Percentiles rank a stretch among this genome's conserved stretches.
Evolutionary conservation across 371 early-diverging fungal species (phyloP).

Genomic region (Nematocida minor): DNA sequence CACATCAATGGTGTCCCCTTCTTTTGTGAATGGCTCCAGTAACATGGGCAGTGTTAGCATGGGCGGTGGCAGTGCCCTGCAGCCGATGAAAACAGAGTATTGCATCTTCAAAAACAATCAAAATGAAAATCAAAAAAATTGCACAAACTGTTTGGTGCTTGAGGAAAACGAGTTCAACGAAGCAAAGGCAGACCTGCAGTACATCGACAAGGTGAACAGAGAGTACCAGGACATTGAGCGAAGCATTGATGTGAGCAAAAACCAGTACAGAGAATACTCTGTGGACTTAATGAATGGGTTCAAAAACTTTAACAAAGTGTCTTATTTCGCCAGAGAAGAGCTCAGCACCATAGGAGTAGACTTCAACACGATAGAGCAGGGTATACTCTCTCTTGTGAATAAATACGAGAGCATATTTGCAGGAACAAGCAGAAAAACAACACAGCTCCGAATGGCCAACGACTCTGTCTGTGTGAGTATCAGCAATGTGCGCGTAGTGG

Average conservation of each 20-base stretch:
- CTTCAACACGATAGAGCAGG: neutral
- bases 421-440: neutral
- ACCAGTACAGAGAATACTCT: neutral
- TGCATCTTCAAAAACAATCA: slow-evolving; percentile 19
- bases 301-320: neutral
- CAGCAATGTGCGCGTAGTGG: neutral
- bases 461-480: slow-evolving; percentile 37
- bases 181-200: slow-evolving; percentile 11
- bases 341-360: neutral
- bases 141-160: neutral
- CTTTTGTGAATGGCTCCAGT: too few relatives aligned
- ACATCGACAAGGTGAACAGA: slow-evolving; percentile 11
- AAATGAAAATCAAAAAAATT: neutral
- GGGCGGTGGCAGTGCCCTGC: neutral
- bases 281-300: slow-evolving; percentile 12
- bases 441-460: neutral
- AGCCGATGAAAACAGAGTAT: slow-evolving; percentile 5
- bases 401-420: slow-evolving; percentile 27
- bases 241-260: neutral
- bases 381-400: neutral
- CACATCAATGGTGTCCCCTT: neutral
- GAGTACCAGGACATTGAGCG: slow-evolving; percentile 19
- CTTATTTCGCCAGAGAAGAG: slow-evolving; percentile 8
- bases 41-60: neutral
- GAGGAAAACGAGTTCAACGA: slow-evolving; percentile 16